These are phyloP conservation scores for Chenopodium suecicum DNA, from an alignment of 148 eudicot species.

Conservation along the genomic window DNA sequence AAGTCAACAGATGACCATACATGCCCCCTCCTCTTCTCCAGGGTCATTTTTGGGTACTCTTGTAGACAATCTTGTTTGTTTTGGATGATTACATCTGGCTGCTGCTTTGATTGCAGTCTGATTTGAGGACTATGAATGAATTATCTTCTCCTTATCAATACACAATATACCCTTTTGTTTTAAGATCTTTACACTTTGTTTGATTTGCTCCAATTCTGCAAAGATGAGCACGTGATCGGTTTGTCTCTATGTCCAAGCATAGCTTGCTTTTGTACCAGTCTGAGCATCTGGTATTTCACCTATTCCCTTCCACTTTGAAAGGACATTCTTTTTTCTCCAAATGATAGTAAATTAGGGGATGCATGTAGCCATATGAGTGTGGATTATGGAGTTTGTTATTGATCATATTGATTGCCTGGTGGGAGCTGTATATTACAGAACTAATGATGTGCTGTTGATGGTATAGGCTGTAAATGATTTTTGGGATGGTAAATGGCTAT, in stretches of 20 bases:
- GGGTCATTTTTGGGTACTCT: conserved; percentile 3
- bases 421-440: neutral
- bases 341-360: neutral
- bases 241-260: neutral
- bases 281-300: neutral
- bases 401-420: neutral
- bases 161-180: neutral
- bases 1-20: neutral
- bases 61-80: neutral
- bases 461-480: neutral
- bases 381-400: neutral
- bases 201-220: too few relatives aligned
- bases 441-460: neutral
- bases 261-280: neutral
- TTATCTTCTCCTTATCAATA: too few relatives aligned
- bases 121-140: too few relatives aligned
- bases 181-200: neutral
- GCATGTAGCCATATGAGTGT: neutral
- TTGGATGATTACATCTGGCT: neutral
- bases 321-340: neutral
- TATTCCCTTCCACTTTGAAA: neutral
- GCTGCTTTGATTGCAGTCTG: too few relatives aligned
- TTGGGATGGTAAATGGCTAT: neutral
- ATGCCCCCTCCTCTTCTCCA: neutral
- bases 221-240: neutral